Evolutionary conservation across 2,329 filamentous ascomycete genomes (phyloP), one percentile per base, ranked within the genome.

Genomic region (Aspergillus fumigatiaffinis): DNA sequence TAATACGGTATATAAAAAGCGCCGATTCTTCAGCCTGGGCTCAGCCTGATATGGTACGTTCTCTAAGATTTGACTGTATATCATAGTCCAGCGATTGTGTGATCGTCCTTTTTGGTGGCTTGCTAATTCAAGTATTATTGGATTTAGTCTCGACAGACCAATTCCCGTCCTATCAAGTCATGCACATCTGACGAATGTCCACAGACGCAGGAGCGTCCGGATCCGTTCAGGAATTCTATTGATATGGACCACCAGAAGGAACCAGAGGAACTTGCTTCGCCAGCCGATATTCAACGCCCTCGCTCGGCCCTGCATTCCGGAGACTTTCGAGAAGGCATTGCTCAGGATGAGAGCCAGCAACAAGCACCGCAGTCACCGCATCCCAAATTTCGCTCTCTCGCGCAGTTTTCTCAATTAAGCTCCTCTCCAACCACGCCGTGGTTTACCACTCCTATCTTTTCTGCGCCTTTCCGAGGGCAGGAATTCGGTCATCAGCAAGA

Each of bases 1-100:
- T 96, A 66, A 97, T 97, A 56, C 85, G 92, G 73, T 84, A 87
- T 62, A 82, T 97, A 63, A 97, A 97, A 77, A 85, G 84, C 72
- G 86, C 86, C 32, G 87, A 92, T 74, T 89, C 85, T 67, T 87
- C 90, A 41, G 84, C 85, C 4, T 94, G 90, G 90, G 79, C 87
- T 42, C 83, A 86, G 28, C 85, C 81, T 69, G 82, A 82, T 66
- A 82, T 84, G 79, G 87, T 82, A 71, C 68, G 76, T 73, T 38
- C 59, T 35, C 59, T n/a, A n/a, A 25, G 44, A 48, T 38, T 46
- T n/a, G n/a, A 38, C 21, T n/a, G 17, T 23, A 21, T 12, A 9
- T n/a, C 5, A 6, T n/a, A 44, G 17, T 12, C 41, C 20, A 4
- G 41, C 21, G 44, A 14, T 26, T 14, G 2, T 23, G 10, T 26